These are phyloP conservation scores for Phellopilus nigrolimitatus DNA, from an alignment of 1,284 basidiomycete species.

Conservation along the genomic window DNA sequence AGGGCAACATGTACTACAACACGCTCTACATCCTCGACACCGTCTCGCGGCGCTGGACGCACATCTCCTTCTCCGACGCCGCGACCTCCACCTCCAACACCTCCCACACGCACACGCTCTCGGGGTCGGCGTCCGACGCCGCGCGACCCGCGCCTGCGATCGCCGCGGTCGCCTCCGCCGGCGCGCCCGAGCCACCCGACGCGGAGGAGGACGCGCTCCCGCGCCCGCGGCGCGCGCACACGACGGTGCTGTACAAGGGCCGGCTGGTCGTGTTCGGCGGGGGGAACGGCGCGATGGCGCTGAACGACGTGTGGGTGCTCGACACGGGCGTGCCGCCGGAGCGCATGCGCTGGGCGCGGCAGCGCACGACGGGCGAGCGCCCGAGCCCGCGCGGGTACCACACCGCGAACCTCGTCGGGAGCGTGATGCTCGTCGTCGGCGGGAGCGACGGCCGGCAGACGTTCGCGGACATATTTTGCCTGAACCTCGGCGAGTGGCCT, in stretches of 20 bases:
- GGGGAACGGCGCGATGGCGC: slow-evolving; percentile 82
- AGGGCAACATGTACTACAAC: slow-evolving; percentile 73
- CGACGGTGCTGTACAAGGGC: slow-evolving; percentile 69
- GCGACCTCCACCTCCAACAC: slow-evolving; percentile 12
- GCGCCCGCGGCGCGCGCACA: slow-evolving; percentile 80
- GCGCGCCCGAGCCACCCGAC: slow-evolving; percentile 24
- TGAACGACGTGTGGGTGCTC: slow-evolving; percentile 88
- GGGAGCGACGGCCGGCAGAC: slow-evolving; percentile 77
- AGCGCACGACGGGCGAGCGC: slow-evolving; percentile 46
- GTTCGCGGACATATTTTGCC: slow-evolving; percentile 84
- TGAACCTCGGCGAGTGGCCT: slow-evolving; percentile 66
- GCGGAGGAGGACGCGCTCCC: slow-evolving; percentile 34
- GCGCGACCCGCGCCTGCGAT: background rate
- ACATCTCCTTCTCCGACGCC: slow-evolving; percentile 39
- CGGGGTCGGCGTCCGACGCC: background rate
- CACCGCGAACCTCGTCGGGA: slow-evolving; percentile 81
- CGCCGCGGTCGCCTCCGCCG: background rate
- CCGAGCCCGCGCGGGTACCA: slow-evolving; percentile 83
- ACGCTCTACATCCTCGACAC: slow-evolving; percentile 83
- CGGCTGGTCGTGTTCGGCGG: slow-evolving; percentile 89
- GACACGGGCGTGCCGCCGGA: slow-evolving; percentile 51
- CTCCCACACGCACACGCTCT: slow-evolving; percentile 17
- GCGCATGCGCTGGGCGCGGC: slow-evolving; percentile 58
- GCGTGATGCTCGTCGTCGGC: slow-evolving; percentile 79
- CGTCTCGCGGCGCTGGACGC: slow-evolving; percentile 59